These are phyloP conservation scores for Candida takata DNA, from an alignment of 805 yeast species.

Conservation along the genomic window DNA sequence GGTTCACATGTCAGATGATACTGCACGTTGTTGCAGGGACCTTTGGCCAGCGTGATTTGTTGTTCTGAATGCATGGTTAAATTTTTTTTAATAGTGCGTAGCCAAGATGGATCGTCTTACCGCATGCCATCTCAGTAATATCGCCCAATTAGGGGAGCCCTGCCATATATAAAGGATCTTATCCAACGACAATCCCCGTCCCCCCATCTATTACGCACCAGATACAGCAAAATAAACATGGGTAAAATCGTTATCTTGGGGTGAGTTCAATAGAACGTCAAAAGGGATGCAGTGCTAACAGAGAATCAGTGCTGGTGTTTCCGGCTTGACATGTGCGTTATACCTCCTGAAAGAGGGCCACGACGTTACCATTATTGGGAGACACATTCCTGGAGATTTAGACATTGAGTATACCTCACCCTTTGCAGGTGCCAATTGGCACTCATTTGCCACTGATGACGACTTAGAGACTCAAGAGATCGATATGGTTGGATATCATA, in stretches of 20 bases:
- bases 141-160: too few relatives aligned
- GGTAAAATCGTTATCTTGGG: conserved; percentile 7
- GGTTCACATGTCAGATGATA: conserved; percentile 10
- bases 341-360: conserved; percentile 34
- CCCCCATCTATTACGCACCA: too few relatives aligned
- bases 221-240: conserved; percentile 4
- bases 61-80: neutral
- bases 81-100: too few relatives aligned
- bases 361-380: conserved; percentile 36
- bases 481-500: conserved; percentile 44
- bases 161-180: too few relatives aligned
- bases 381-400: conserved; percentile 50
- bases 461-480: conserved; percentile 32
- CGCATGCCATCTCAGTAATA: too few relatives aligned
- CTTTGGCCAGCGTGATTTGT: conserved; percentile 18
- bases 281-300: neutral
- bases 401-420: conserved; percentile 54
- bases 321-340: conserved; percentile 47
- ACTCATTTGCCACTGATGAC: conserved; percentile 42
- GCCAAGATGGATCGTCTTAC: too few relatives aligned
- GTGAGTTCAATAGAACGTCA: neutral
- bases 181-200: too few relatives aligned
- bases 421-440: conserved; percentile 71
- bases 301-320: conserved; percentile 37
- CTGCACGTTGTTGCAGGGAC: conserved; percentile 9